Evolutionary conservation across 1,284 basidiomycete genomes (phyloP), one percentile per base, ranked within the genome.

Genomic region (Chiua sp.): DNA sequence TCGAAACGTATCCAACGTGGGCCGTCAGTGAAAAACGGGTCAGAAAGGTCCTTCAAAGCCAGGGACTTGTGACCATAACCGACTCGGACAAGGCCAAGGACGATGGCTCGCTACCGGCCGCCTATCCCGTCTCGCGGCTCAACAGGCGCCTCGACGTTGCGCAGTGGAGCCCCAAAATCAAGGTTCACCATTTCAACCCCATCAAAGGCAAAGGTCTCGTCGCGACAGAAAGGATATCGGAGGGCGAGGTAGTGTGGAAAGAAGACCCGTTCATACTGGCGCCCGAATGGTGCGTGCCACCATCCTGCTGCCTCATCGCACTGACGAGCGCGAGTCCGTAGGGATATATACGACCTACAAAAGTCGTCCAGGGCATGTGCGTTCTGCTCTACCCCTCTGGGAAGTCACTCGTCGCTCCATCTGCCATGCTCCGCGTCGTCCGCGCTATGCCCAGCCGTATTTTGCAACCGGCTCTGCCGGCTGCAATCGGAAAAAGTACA

Each of bases 171-270:
- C 72, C 72, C 7, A 91, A 89, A 68, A 82, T 92, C 15, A 79
- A 85, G 56, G 89, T 91, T 3, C 82, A 81, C 68, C 84, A 88
- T 75, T 94, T 94, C 69, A 81, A 87, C 53, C 79, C 82, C 56
- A 77, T 81, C 61, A 94, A 91, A 69, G 94, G 94, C 12, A 96
- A 96, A 68, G 94, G 94, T 0, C 78, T 96, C 33, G 84, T 96
- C 1, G 91, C 92, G 2, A 84, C 77, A 30, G 82, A 86, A 56
- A 78, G 82, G 51, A 88, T 96, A 59, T 74, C 77, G 15, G 82
- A 87, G 66, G 92, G 90, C 0, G 91, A 95, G 63, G 78, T 86
- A 12, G 70, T 96, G 7, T 96, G 94, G 91, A 90, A 87, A 61
- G 94, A 96, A 71, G 88, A 91, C 68, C 88, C 88, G 0, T 91